phyloP scores from a whole-genome alignment of 768 basidiomycete species.

The Naganishia friedmannii region DNA sequence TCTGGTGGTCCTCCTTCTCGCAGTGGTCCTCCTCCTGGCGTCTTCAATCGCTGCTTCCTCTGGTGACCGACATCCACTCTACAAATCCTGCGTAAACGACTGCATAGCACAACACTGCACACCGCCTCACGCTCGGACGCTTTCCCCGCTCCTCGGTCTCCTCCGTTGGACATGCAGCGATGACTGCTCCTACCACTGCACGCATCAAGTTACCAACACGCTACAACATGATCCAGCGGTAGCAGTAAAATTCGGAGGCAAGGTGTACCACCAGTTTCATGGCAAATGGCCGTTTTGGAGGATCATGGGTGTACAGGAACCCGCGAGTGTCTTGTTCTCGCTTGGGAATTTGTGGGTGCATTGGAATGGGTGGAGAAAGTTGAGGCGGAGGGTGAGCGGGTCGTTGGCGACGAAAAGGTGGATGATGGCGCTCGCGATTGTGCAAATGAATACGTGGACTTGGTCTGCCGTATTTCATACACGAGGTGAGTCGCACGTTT shows the following conservation, averaged over 20 bases:
- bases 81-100: slow-evolving; percentile 57
- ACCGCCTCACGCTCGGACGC: slow-evolving; percentile 45
- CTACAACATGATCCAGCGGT: slow-evolving; percentile 43
- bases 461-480: slow-evolving; percentile 92
- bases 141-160: slow-evolving; percentile 62
- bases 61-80: slow-evolving; percentile 63
- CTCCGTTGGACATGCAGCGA: slow-evolving; percentile 84
- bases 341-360: slow-evolving; percentile 80
- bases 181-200: slow-evolving; percentile 86
- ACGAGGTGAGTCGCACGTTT: slow-evolving; percentile 67
- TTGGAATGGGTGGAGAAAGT: slow-evolving; percentile 57
- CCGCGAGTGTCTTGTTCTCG: slow-evolving; percentile 84
- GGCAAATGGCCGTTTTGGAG: slow-evolving; percentile 98
- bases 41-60: slow-evolving; percentile 57
- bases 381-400: slow-evolving; percentile 39
- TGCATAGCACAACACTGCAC: slow-evolving; percentile 57
- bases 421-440: slow-evolving; percentile 55
- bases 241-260: slow-evolving; percentile 17
- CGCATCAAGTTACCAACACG: slow-evolving; percentile 69
- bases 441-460: slow-evolving; percentile 84
- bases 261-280: slow-evolving; percentile 56
- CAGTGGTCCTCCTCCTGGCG: slow-evolving; percentile 25
- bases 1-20: not conserved
- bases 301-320: slow-evolving; percentile 85
- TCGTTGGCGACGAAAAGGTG: slow-evolving; percentile 35